A percentile compares a stretch with the other conserved stretches of the same genome.
These are phyloP conservation scores for Epicoccum nigrum DNA, from an alignment of 2,329 filamentous ascomycete genomes.

Conservation along the genomic window DNA sequence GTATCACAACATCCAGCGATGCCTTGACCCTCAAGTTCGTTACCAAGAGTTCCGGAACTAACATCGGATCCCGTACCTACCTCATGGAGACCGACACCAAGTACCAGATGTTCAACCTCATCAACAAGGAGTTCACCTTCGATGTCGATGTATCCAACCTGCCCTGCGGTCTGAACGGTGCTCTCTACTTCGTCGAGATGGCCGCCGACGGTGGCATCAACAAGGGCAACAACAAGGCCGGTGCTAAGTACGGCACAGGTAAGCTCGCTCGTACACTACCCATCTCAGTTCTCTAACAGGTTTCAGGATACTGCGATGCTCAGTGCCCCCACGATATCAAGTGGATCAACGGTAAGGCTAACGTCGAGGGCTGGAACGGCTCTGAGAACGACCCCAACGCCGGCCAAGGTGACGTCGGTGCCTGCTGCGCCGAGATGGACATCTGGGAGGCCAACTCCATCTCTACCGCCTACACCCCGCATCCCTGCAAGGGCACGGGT, in stretches of 20 bases:
- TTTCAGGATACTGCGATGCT: slow-evolving; percentile 45
- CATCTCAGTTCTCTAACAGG: neutral
- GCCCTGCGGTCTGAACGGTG: slow-evolving; percentile 72
- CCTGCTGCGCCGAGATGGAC: slow-evolving; percentile 73
- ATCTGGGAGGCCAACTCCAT: slow-evolving; percentile 74
- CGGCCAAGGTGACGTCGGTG: slow-evolving; percentile 60
- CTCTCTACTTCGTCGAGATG: slow-evolving; percentile 62
- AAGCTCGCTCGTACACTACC: slow-evolving; percentile 36
- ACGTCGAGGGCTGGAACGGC: slow-evolving; percentile 60
- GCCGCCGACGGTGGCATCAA: slow-evolving; percentile 54
- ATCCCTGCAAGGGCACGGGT: slow-evolving; percentile 63
- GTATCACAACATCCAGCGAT: slow-evolving; percentile 60
- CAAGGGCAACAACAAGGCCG: slow-evolving; percentile 58
- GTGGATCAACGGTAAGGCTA: slow-evolving; percentile 60
- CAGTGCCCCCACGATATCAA: slow-evolving; percentile 58
- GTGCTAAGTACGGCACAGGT: slow-evolving; percentile 65
- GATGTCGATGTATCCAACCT: slow-evolving; percentile 63
- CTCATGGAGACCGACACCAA: slow-evolving; percentile 50
- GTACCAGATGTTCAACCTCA: slow-evolving; percentile 52
- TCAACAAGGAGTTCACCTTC: slow-evolving; percentile 51
- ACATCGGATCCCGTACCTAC: slow-evolving; percentile 52
- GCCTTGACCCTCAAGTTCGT: slow-evolving; percentile 64
- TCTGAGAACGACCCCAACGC: slow-evolving; percentile 61
- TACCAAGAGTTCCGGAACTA: slow-evolving; percentile 57
- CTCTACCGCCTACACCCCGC: slow-evolving; percentile 68